Base-by-base conservation (phyloP, 1,284 basidiomycete species). In the Baeospora myosura region DNA sequence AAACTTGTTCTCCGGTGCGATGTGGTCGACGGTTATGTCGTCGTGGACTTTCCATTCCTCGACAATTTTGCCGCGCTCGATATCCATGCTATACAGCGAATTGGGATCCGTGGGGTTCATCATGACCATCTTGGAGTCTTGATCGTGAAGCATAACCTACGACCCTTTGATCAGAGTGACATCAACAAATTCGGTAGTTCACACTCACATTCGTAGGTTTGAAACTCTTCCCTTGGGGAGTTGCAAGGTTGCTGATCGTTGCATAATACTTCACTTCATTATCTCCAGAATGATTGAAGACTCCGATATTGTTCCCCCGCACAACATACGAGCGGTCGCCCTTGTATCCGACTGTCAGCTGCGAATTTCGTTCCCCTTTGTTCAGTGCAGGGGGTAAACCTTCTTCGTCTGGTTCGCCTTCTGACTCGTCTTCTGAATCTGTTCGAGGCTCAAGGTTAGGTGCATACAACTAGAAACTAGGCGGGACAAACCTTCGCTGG, bases 21-120 rank as follows among this genome's bases (percentile, higher is more conserved):
- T 89, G 58, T 95, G 86, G 58, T 84, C 76, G 45, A 98, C 88
- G 11, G 74, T 71, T 44, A 98, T 74, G 54, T 87, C 74, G 38
- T 97, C 92, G 57, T 94, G 86, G 12, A 98, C 82, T 60, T 94
- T 95, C 94, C 93, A 98, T 62, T 98, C 95, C 57, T 99, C 96
- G 5, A 98, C 92, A 30, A 99, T 84, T 67, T 98, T 96, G 38
- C 93, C 96, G 33, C 85, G 84, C 62, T 95, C 91, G 49, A 98
- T 78, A 62, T 98, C 96, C 77, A 98, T 83, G 51, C 75, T 83
- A 68, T 83, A 98, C 26, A 99, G 66, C 0, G 92, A 84, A 54
- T 93, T 81, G n/a, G 82, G 78, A 41, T 93, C 82, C 26, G 64
- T 59, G 1, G 90, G 84, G 57, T 97, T 89, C 77, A 92, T 89